Evolutionary conservation across 257 asterid genomes (phyloP).

Genomic region (Nicotiana undulata): DNA sequence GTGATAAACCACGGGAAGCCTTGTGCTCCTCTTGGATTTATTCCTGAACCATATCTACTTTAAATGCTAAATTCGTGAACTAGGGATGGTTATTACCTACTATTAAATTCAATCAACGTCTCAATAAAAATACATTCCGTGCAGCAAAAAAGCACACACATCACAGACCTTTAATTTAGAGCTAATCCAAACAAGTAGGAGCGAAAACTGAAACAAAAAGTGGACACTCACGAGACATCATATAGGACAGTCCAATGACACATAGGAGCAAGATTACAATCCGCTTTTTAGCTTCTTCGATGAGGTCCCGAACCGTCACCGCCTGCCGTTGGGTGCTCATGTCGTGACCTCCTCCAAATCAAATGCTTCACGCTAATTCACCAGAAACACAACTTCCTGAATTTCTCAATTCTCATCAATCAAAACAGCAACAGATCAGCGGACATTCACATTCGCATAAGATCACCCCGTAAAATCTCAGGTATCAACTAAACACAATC

Average conservation of each 20-base stretch:
- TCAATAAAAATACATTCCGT: not conserved
- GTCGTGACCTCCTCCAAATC: constrained; percentile 13
- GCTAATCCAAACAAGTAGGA: not conserved
- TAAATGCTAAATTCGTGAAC: not conserved
- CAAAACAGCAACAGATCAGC: not conserved
- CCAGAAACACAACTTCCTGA: not conserved
- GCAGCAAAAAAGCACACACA: not conserved
- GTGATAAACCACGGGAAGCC: not conserved
- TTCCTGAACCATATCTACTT: not conserved
- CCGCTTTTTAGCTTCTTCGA: constrained; percentile 49
- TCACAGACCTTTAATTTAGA: not conserved
- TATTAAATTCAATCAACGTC: not conserved
- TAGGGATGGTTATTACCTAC: not conserved
- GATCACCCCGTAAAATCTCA: not conserved
- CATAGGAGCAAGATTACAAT: constrained; percentile 36
- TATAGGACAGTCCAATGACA: constrained; percentile 43
- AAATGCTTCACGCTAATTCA: constrained; percentile 1
- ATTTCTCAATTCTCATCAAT: not conserved
- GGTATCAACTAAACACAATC: not conserved
- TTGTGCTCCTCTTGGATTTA: not conserved
- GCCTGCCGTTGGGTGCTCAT: constrained; percentile 31
- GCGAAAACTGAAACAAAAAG: not conserved
- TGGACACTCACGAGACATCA: constrained; percentile 39
- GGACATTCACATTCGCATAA: not conserved
- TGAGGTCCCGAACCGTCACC: constrained; percentile 35